These are phyloP conservation scores for Oryza officinalis DNA, from an alignment of 176 grass and related monocot genomes.

Conservation along the genomic window DNA sequence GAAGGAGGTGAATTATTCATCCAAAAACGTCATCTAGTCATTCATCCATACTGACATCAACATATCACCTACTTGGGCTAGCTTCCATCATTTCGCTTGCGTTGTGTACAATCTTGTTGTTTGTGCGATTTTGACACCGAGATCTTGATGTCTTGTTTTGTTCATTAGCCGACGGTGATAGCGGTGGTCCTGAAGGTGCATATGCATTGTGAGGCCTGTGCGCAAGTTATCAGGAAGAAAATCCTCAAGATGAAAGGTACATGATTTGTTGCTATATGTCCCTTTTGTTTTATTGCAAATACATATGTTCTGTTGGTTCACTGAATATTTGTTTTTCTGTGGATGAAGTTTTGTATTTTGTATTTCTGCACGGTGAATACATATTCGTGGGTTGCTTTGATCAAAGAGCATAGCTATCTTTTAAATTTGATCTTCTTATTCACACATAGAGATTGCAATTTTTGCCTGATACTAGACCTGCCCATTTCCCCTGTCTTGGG, in stretches of 20 bases:
- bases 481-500: background rate
- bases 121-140: slow-evolving; percentile 12
- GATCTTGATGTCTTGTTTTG: slow-evolving; percentile 22
- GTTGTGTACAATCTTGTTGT: slow-evolving; percentile 3
- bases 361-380: background rate
- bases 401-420: background rate
- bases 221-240: slow-evolving; percentile 71
- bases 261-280: slow-evolving; percentile 12
- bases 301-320: background rate
- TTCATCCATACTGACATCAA: background rate
- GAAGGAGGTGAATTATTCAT: slow-evolving; percentile 27
- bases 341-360: slow-evolving; percentile 25
- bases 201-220: slow-evolving; percentile 85
- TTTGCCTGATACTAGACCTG: background rate
- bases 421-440: background rate
- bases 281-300: background rate
- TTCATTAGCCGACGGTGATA: slow-evolving; percentile 43
- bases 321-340: slow-evolving; percentile 7
- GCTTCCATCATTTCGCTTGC: background rate
- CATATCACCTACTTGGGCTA: background rate
- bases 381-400: background rate
- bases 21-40: background rate
- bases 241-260: slow-evolving; percentile 85
- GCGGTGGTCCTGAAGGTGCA: slow-evolving; percentile 67
- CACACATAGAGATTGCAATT: background rate